Evolutionary conservation across 495 filamentous ascomycete genomes (phyloP).

Genomic region (Talaromyces liani): DNA sequence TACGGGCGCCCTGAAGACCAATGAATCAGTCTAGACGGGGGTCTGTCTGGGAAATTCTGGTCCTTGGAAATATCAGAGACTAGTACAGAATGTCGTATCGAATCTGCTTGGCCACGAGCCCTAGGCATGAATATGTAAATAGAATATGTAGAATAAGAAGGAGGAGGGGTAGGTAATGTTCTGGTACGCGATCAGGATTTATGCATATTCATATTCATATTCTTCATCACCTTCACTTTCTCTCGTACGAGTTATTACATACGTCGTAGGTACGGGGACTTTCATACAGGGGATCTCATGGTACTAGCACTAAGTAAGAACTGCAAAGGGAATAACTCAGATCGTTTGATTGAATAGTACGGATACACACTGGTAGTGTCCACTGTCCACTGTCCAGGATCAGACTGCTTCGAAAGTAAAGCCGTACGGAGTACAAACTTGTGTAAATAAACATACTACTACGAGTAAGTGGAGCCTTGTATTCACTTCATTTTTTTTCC

Average conservation of each 20-base stretch:
- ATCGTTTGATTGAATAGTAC: neutral
- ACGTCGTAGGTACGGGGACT: neutral
- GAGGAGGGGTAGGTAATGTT: neutral
- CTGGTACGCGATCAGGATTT: neutral
- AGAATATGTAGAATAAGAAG: neutral
- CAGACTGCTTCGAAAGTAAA: neutral
- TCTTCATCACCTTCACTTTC: neutral
- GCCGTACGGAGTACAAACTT: neutral
- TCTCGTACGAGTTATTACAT: neutral
- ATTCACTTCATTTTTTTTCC: neutral
- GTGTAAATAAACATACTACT: neutral
- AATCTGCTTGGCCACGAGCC: neutral
- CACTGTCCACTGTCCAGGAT: conserved; percentile 1
- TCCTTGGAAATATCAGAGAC: neutral
- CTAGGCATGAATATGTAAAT: neutral
- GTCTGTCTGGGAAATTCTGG: neutral
- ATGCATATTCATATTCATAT: neutral
- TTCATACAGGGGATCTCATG: neutral
- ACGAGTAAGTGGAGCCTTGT: neutral
- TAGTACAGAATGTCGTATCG: neutral
- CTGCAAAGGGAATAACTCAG: neutral
- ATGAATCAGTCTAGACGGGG: conserved; percentile 2
- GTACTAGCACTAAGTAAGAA: neutral
- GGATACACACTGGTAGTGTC: neutral
- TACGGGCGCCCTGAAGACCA: conserved; percentile 2